Percentiles rank a stretch among this genome's conserved stretches.
Evolutionary conservation across 2,329 filamentous ascomycete species (phyloP).

Genomic region (Rutstroemia sp.): DNA sequence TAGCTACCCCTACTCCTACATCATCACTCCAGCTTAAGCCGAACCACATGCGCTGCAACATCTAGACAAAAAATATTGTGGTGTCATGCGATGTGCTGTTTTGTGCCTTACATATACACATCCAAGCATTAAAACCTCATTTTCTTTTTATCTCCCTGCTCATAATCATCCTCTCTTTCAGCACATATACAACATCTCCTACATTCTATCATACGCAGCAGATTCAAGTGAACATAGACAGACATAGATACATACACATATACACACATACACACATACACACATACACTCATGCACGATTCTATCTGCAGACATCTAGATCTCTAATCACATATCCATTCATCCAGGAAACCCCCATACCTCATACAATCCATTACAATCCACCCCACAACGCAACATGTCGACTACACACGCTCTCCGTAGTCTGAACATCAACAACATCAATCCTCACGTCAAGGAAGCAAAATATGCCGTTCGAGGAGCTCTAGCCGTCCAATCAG

Average conservation of each 20-base stretch:
- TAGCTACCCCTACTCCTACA: too few species aligned
- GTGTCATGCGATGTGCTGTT: constrained; percentile 1
- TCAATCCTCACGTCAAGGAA: constrained; percentile 80
- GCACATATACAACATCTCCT: neutral
- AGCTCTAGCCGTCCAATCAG: constrained; percentile 88
- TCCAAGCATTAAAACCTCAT: too few species aligned
- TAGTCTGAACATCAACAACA: constrained; percentile 71
- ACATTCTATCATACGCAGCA: too few species aligned
- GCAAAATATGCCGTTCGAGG: constrained; percentile 96
- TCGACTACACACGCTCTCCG: constrained; percentile 34
- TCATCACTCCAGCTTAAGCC: too few species aligned
- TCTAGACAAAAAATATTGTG: too few species aligned
- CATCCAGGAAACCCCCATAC: neutral
- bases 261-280: neutral
- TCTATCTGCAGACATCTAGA: neutral
- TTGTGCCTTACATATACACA: neutral
- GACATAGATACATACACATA: neutral
- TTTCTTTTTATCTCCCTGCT: neutral
- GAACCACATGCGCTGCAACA: too few species aligned
- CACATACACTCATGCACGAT: too few species aligned
- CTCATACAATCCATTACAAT: neutral
- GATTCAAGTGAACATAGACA: neutral
- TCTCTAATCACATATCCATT: constrained; percentile 1
- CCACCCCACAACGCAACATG: constrained; percentile 22
- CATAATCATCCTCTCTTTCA: neutral